Evolutionary conservation across 2,329 filamentous ascomycete species (phyloP).

Genomic region (Penicillium sclerotigenum): DNA sequence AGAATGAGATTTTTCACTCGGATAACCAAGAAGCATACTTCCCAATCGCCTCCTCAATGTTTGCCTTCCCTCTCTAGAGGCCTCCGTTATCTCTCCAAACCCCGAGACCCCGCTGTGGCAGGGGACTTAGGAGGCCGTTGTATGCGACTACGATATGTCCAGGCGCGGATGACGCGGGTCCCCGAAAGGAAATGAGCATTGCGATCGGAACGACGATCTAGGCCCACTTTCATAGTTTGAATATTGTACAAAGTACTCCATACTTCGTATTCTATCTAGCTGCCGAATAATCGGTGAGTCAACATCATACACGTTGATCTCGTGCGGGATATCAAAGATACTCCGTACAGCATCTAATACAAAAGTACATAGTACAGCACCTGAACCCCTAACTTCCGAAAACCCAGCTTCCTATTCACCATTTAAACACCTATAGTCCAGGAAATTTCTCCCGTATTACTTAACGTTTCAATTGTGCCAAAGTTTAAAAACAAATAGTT

Average conservation of each 20-base stretch:
- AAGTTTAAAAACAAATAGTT: no score
- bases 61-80: background rate
- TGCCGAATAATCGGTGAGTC: background rate
- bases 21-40: constrained; percentile 6
- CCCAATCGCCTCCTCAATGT: constrained; percentile 2
- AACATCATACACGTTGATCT: constrained; percentile 12
- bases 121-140: background rate
- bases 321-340: background rate
- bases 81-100: background rate
- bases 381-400: no score
- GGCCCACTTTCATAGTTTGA: constrained; percentile 20
- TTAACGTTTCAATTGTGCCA: background rate
- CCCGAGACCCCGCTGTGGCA: background rate
- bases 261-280: constrained; percentile 8
- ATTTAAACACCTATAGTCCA: background rate
- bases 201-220: constrained; percentile 25
- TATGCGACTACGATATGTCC: constrained; percentile 2
- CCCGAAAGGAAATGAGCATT: constrained; percentile 22
- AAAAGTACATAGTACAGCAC: background rate
- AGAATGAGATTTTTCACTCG: background rate
- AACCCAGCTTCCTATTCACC: no score
- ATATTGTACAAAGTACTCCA: constrained; percentile 8
- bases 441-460: background rate
- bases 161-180: constrained; percentile 23
- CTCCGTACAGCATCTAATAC: no score